These are phyloP conservation scores for Thelonectria blattea DNA, from an alignment of 2,329 filamentous ascomycete genomes.

Conservation along the genomic window DNA sequence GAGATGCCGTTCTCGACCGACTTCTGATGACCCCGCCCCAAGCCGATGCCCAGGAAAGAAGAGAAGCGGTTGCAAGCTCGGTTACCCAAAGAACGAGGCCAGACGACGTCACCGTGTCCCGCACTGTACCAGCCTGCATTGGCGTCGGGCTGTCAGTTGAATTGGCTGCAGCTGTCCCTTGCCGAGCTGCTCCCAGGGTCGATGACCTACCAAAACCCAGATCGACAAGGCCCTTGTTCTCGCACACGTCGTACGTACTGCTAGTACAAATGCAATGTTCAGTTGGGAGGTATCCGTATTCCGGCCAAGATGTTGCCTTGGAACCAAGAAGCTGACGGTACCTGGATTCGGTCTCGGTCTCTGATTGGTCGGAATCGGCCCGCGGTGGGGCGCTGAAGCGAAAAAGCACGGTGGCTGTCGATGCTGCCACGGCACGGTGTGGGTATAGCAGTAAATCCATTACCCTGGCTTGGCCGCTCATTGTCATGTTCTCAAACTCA, in stretches of 20 bases:
- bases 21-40: neutral
- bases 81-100: too few species aligned
- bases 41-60: neutral
- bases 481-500: neutral
- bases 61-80: neutral
- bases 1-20: neutral
- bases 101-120: too few species aligned
- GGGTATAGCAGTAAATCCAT: neutral
- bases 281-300: too few species aligned
- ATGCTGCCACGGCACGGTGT: neutral
- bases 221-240: constrained; percentile 29
- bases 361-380: neutral
- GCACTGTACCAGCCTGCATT: neutral
- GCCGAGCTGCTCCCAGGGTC: constrained; percentile 5
- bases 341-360: neutral
- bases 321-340: neutral
- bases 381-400: neutral
- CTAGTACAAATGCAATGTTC: too few species aligned
- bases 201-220: constrained; percentile 47
- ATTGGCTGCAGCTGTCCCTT: neutral
- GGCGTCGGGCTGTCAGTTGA: neutral
- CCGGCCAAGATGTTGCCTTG: neutral
- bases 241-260: too few species aligned
- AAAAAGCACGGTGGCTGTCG: neutral
- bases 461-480: constrained; percentile 5